Base-by-base conservation (phyloP, 495 filamentous ascomycete genomes). In the Xylaria cubensis region DNA sequence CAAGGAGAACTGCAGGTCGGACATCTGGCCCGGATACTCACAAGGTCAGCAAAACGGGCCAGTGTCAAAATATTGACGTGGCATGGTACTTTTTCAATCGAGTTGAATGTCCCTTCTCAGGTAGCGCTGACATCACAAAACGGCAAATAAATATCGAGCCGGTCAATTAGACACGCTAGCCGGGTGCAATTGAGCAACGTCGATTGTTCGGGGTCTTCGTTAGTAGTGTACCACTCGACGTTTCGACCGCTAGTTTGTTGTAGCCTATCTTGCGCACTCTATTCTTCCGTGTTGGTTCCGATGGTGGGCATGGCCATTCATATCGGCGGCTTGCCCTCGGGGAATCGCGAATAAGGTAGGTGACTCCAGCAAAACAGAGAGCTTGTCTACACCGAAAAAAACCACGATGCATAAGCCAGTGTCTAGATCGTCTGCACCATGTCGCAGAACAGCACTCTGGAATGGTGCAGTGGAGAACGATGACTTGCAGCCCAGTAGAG, bases 401-500 rank as follows among this genome's bases (percentile, higher is more conserved):
- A 21, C 12, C 15, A 64, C 34, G 58, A 55, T 70, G 46, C 56
- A 70, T 70, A 39, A 59, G 42, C 29, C 36, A 34, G 56, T 71
- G 36, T 53, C 63, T 61, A 53, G 63, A 67, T 72, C 62, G 36
- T 39, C 51, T 72, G 61, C 41, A 42, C 21, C 46, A 50, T 51
- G 58, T 69, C 46, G 69, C 61, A 36, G 39, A 58, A 39, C 36
- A 29, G 24, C 48, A 55, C n/a, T 56, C 36, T 32, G 21, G 36
- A 51, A 32, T 51, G 63, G 63, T 66, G 70, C 24, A 42, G 70
- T 72, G 70, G 63, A 67, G 63, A 44, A 34, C 4, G 50, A 71
- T 71, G 74, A 76, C 76, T 74, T 75, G 75, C 67, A 72, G 53
- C 59, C 53, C 53, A 46, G 48, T 46, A 34, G 39, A 64, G 42